A percentile compares a stretch with the other conserved stretches of the same genome.
Evolutionary conservation across 306 rosid species (phyloP).

Genomic region (Ziziphus jujuba): DNA sequence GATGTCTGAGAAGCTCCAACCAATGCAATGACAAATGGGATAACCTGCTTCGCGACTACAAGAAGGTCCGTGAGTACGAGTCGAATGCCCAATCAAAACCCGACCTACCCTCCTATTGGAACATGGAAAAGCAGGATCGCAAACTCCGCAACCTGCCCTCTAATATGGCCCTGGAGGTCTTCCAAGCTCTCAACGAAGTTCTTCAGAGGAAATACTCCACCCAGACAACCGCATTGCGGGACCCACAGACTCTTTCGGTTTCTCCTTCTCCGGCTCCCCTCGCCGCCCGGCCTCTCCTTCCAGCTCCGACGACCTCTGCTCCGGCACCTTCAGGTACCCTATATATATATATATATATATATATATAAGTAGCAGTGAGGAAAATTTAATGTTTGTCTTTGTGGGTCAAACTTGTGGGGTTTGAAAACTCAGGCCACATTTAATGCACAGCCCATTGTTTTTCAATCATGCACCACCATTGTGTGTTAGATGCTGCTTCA

Average conservation of each 20-base stretch:
- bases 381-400: not conserved
- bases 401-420: slow-evolving; percentile 75
- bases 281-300: slow-evolving; percentile 7
- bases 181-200: slow-evolving; percentile 52
- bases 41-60: slow-evolving; percentile 61
- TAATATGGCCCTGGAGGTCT: slow-evolving; percentile 49
- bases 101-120: slow-evolving; percentile 52
- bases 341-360: not conserved
- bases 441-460: slow-evolving; percentile 38
- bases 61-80: slow-evolving; percentile 61
- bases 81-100: slow-evolving; percentile 28
- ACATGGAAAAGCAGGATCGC: slow-evolving; percentile 48
- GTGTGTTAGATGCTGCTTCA: too few relatives aligned
- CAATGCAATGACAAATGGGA: slow-evolving; percentile 79
- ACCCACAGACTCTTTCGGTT: not conserved
- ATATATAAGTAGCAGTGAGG: not conserved
- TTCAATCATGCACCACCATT: not conserved
- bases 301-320: slow-evolving; percentile 11
- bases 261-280: slow-evolving; percentile 18
- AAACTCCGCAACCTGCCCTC: slow-evolving; percentile 56
- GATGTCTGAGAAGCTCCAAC: slow-evolving; percentile 59
- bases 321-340: slow-evolving; percentile 20
- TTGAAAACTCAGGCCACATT: slow-evolving; percentile 68
- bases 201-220: slow-evolving; percentile 40
- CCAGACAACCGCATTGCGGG: not conserved